Base-by-base conservation (phyloP, 164 flowering plant species). In the Vitis labrusca region DNA sequence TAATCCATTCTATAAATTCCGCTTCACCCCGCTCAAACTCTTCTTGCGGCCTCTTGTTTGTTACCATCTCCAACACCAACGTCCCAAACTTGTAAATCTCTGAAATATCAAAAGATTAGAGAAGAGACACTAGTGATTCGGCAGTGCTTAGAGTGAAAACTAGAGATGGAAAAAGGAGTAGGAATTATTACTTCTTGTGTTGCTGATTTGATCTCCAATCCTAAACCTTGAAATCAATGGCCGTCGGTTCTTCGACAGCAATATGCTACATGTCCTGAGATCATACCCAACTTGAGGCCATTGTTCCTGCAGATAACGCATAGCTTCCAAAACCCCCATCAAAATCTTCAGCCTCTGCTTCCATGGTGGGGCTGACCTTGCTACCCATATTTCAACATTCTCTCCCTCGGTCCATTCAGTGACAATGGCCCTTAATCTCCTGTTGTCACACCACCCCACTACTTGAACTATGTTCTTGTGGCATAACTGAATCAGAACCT, bases 211-310 rank as follows among this genome's bases (percentile, higher is more conserved):
- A 52, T 79, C 77, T 56, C 71, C 83, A 59, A 88, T 65, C 48
- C 66, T 71, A 15, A 85, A 80, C 70, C 84, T 79, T 73, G 87
- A 82, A 69, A 88, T 81, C 64, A 83, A 50, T 2, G 93, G 91
- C 63, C 71, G 82, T 15, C 64, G 59, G n/a, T 83, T 58, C 10
- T 77, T 53, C 8, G 88, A 71, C 56, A 89, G 48, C 66, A 85
- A 10, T 9, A 89, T 62, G 63, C 80, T 80, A 59, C 73, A 71
- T 17, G 82, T 71, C 65, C 73, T 82, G 10, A 89, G 80, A 69
- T 84, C 90, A 66, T 78, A 86, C 8, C 69, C 85, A 65, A 86
- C 77, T 61, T 80, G 76, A 65, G 93, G 86, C 86, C 90, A 86
- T 50, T 80, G 76, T 29, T 84, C 84, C 51, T 84, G 73, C 49